Evolutionary conservation across 345 rosid genomes (phyloP), one percentile per base, ranked within the genome.

Genomic region (Zanthoxylum bungeanum): DNA sequence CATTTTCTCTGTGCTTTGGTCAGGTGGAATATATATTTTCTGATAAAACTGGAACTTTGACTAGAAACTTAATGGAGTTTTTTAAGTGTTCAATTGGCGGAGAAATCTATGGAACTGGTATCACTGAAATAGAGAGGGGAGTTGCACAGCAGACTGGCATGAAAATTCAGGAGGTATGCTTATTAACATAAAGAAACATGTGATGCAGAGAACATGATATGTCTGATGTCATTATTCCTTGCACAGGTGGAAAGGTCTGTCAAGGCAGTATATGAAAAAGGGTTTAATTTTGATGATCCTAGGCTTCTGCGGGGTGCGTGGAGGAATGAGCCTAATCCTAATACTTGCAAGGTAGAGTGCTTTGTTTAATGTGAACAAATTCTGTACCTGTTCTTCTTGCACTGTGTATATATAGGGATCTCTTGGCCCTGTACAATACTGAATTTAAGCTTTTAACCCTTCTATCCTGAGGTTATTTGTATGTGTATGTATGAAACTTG

Each of bases 31-130:
- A 89, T 77, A 91, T 96, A 47, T 96, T 96, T 83, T 93, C 99
- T 51, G 98, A 96, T 81, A 96, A 93, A 88, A 96, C 99, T 59
- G 99, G 99, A 79, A 96, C 99, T 63, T 87, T 96, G 77, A 96
- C 99, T 14, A 86, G 99, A 80, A 96, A 96, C 78, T 79, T 93
- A 79, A 96, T 96, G 99, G 99, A 96, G 86, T 96, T 96, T 78
- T 96, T 96, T 74, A 96, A 96, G 86, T 93, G 99, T 80, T 93
- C 99, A 42, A 91, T 96, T 83, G 99, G 95, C 75, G 99, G 97
- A 72, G 92, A 87, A 81, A 80, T 82, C 59, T 96, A 96, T 81
- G 99, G 99, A 70, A 77, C 88, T 74, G 99, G 99, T 70, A 62
- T 89, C 78, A 96, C 98, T 68, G 99, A 93, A 81, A 91, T 89